Evolutionary conservation across 768 basidiomycete genomes (phyloP), one percentile per base, ranked within the genome.

Genomic region (Lanmaoa pseudosensibilis): DNA sequence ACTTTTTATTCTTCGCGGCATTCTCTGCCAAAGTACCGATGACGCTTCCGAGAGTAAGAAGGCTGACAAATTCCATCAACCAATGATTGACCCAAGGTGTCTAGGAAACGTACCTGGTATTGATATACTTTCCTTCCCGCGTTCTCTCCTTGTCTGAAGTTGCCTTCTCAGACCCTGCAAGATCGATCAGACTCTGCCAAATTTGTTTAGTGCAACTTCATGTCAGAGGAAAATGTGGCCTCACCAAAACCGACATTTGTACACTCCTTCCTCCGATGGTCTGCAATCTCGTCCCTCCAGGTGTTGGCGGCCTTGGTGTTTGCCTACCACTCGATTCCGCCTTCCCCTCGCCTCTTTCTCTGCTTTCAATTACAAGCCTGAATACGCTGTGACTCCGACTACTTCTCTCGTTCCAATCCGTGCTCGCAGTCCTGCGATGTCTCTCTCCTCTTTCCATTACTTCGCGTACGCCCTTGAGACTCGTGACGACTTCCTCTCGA

Each of bases 381-480:
- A 98, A 97, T 1, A 98, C 91, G 61, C 90, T 92, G 70, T 98
- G 96, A 75, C 92, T 94, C 34, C 96, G 80, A 68, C 92, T 94
- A 75, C 92, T 94, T 56, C 96, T 76, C 65, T 94, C 90, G 68
- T 99, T 99, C 96, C 96, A 99, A 66, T 99, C 96, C n/a, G 97
- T 99, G 63, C 86, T 91, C 1, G 94, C 95, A 4, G 94, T 97
- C 57, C 93, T 78, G 48, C 96, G 77, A 65, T 92, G 87, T 4
- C 88, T 84, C 69, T 97, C 93, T 5, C 96, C 96, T 23, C 92
- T 77, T 64, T 83, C 80, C 63, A 99, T 74, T 5, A 98, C 88
- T 56, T 92, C 91, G 51, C 85, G 83, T 15, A 98, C 92, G 38
- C 89, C 83, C 63, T 88, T 89, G 30, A 96, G 76, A 63, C 88